Evolutionary conservation across 352 stramenopile species (phyloP).

Genomic region (Phytophthora nicotianae): DNA sequence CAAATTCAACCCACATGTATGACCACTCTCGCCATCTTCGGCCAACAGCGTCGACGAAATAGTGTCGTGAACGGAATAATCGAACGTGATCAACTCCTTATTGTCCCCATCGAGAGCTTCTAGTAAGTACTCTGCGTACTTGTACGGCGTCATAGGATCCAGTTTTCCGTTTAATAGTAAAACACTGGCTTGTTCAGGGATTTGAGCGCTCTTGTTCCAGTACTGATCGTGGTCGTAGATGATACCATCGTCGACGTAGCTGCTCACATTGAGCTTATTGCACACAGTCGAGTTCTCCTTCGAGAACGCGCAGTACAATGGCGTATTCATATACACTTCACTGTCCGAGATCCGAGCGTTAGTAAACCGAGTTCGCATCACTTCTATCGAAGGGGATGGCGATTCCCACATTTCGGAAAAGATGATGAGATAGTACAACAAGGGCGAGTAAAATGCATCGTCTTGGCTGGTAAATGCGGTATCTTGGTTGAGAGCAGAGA

Average conservation of each 20-base stretch:
- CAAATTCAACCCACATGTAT: slow-evolving; percentile 47
- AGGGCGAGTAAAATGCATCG: slow-evolving; percentile 30
- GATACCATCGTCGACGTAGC: slow-evolving; percentile 23
- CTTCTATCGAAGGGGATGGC: slow-evolving; percentile 16
- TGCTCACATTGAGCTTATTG: slow-evolving; percentile 8
- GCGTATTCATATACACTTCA: slow-evolving; percentile 25
- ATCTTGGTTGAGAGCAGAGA: slow-evolving; percentile 16
- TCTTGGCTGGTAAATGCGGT: slow-evolving; percentile 15
- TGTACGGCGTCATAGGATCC: slow-evolving; percentile 48
- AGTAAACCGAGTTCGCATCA: slow-evolving; percentile 29
- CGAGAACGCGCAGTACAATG: slow-evolving; percentile 58
- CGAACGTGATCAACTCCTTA: slow-evolving; percentile 50
- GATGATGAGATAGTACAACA: slow-evolving; percentile 53
- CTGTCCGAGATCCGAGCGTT: slow-evolving; percentile 22
- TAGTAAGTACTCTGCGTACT: slow-evolving; percentile 45
- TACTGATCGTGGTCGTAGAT: slow-evolving; percentile 54
- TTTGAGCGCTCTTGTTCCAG: slow-evolving; percentile 47
- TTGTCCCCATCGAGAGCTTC: slow-evolving; percentile 31
- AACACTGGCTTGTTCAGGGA: slow-evolving; percentile 41
- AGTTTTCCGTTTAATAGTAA: slow-evolving; percentile 50
- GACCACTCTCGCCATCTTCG: slow-evolving; percentile 16
- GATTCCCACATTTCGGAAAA: slow-evolving; percentile 56
- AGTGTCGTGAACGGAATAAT: slow-evolving; percentile 43
- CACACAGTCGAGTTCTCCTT: slow-evolving; percentile 44
- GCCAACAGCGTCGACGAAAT: slow-evolving; percentile 36